A percentile compares a stretch with the other conserved stretches of the same genome.
Evolutionary conservation across 495 filamentous ascomycete genomes (phyloP).

Genomic region (Poronia punctata): DNA sequence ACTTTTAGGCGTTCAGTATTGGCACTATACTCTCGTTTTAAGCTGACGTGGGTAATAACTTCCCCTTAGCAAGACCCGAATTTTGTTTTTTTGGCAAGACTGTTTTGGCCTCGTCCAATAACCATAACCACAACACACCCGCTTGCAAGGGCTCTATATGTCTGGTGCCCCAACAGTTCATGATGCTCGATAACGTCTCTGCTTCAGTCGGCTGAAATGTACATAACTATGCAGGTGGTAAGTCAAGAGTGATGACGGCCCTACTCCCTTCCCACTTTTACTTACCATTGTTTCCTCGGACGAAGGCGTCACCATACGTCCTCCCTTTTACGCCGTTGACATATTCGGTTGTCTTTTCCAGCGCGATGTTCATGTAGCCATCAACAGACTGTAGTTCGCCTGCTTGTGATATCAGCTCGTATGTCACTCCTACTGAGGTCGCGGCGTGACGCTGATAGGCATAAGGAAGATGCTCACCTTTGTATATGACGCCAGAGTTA

Average conservation of each 20-base stretch:
- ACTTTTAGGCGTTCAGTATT: too few relatives aligned
- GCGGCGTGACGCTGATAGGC: too few relatives aligned
- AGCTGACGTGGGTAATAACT: too few relatives aligned
- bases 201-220: conserved; percentile 61
- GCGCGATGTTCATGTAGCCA: conserved; percentile 98
- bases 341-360: conserved; percentile 90
- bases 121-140: too few relatives aligned
- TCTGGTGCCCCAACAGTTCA: too few relatives aligned
- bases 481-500: conserved; percentile 92
- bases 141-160: too few relatives aligned
- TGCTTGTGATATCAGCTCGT: conserved; percentile 25
- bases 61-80: not conserved
- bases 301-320: conserved; percentile 90
- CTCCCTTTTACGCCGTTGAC: conserved; percentile 73
- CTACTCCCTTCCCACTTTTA: not conserved
- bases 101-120: too few relatives aligned
- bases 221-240: conserved; percentile 50
- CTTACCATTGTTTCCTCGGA: conserved; percentile 91
- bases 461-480: conserved; percentile 49
- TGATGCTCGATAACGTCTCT: not conserved
- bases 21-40: too few relatives aligned
- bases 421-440: not conserved
- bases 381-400: conserved; percentile 97
- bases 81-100: conserved; percentile 2
- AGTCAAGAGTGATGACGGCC: not conserved